Base-by-base conservation (phyloP, 306 rosid genomes). In the Quercus gilva region DNA sequence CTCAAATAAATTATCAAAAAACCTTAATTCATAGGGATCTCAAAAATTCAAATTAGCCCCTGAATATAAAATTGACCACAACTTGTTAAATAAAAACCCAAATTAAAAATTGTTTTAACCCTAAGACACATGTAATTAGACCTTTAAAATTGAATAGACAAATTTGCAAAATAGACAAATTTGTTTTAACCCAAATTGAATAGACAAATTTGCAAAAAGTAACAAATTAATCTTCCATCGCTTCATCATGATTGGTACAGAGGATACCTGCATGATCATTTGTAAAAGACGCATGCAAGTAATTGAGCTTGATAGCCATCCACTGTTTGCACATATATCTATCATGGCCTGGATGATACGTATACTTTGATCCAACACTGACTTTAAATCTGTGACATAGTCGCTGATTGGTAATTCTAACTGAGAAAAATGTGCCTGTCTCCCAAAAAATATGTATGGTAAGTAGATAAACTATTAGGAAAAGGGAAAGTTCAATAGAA, bases 321-420 rank as follows among this genome's bases (percentile, higher is more conserved):
- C 98, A 29, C 97, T 92, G 79, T 95, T 95, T 71, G 98, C 95
- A 79, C 98, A 92, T 79, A 95, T 91, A 84, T 95, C 99, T 83
- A 92, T 95, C 98, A 95, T 92, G 77, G 99, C 99, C 94, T 95
- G 99, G 79, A 91, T 95, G 74, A 95, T 80, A 11, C 98, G 95
- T 75, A 95, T 95, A 79, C 99, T 95, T 85, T 95, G 99, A 88
- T 95, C 99, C 82, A 95, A 81, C 82, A 95, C 95, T 0, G 99
- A 92, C 87, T 95, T 95, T 83, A 95, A 89, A 87, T 95, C 99
- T 1, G 97, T 95, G 71, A 91, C 73, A 81, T 92, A 95, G 88
- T 94, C 99, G 74, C 92, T 92, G 88, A 94, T 91, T 53, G 97
- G 97, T 63, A 94, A 80, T 82, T 92, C 99, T 88, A 92, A 84